phyloP scores from a whole-genome alignment of 768 basidiomycete genomes.

The Mycena polygramma region DNA sequence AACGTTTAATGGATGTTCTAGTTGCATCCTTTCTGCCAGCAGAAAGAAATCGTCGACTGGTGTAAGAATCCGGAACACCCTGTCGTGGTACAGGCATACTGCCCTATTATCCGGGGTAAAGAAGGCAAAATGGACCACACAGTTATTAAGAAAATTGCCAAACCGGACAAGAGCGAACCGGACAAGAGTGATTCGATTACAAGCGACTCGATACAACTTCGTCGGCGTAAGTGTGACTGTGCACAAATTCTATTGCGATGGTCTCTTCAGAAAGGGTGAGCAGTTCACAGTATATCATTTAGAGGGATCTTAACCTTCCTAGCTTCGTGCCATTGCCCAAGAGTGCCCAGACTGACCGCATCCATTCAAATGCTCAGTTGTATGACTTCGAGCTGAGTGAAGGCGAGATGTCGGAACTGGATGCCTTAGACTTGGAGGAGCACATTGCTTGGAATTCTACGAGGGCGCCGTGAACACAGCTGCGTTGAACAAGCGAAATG shows the following conservation, averaged over 20 bases:
- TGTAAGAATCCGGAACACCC: slow-evolving; percentile 61
- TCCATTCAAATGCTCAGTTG: slow-evolving; percentile 78
- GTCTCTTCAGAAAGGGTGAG: slow-evolving; percentile 88
- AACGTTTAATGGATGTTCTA: slow-evolving; percentile 43
- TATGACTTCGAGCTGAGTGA: slow-evolving; percentile 79
- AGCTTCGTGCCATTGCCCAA: slow-evolving; percentile 90
- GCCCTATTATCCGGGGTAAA: slow-evolving; percentile 77
- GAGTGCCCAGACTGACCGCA: slow-evolving; percentile 76
- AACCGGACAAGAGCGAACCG: no score
- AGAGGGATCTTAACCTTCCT: background rate
- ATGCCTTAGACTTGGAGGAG: slow-evolving; percentile 79
- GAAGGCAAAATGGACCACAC: slow-evolving; percentile 69
- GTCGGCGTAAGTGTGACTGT: no score
- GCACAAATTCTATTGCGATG: slow-evolving; percentile 90
- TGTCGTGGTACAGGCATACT: slow-evolving; percentile 81
- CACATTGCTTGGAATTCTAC: slow-evolving; percentile 92
- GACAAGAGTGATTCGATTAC: no score
- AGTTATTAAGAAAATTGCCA: slow-evolving; percentile 66
- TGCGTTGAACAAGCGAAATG: background rate
- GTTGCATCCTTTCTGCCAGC: slow-evolving; percentile 89
- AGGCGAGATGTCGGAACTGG: slow-evolving; percentile 76
- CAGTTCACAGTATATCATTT: slow-evolving; percentile 19
- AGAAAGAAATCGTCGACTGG: slow-evolving; percentile 82
- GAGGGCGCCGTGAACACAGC: slow-evolving; percentile 55
- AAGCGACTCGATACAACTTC: no score